Evolutionary conservation across 805 yeast genomes (phyloP).

Genomic region (Nematodospora valgi): DNA sequence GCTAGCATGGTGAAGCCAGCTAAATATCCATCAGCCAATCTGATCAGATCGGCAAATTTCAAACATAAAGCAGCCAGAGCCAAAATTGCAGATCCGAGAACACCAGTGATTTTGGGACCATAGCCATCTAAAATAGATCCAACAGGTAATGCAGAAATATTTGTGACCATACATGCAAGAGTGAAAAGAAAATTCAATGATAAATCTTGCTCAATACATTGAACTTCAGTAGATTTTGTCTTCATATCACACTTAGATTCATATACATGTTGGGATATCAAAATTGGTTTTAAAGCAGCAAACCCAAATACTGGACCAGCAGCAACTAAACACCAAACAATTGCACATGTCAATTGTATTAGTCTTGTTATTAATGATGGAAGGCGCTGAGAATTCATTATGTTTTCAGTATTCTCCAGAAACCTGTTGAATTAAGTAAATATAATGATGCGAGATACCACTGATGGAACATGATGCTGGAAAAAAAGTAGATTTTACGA

Average conservation of each 20-base stretch:
- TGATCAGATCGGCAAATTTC: conserved; percentile 33
- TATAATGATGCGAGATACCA: too few relatives aligned
- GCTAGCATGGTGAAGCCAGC: conserved; percentile 75
- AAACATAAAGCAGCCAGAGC: conserved; percentile 52
- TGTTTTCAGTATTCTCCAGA: too few relatives aligned
- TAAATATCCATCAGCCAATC: conserved; percentile 58
- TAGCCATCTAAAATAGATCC: conserved; percentile 73
- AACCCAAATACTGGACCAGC: conserved; percentile 96
- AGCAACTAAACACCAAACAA: conserved; percentile 82
- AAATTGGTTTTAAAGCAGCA: conserved; percentile 87
- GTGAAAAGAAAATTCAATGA: conserved; percentile 81
- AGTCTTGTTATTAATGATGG: conserved; percentile 27
- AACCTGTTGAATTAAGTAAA: too few relatives aligned
- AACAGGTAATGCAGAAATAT: conserved; percentile 76
- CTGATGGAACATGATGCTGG: too few relatives aligned
- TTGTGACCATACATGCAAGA: conserved; percentile 81
- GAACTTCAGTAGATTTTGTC: conserved; percentile 8
- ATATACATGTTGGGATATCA: conserved; percentile 77
- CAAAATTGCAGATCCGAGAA: conserved; percentile 64
- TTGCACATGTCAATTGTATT: conserved; percentile 68
- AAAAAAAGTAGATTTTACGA: too few relatives aligned
- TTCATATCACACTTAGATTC: conserved; percentile 49
- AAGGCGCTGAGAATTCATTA: neutral
- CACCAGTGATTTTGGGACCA: conserved; percentile 80
- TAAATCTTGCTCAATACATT: conserved; percentile 78